Conservation (phyloP, 257 asterid genomes). For the Penstemon eatonii region DNA sequence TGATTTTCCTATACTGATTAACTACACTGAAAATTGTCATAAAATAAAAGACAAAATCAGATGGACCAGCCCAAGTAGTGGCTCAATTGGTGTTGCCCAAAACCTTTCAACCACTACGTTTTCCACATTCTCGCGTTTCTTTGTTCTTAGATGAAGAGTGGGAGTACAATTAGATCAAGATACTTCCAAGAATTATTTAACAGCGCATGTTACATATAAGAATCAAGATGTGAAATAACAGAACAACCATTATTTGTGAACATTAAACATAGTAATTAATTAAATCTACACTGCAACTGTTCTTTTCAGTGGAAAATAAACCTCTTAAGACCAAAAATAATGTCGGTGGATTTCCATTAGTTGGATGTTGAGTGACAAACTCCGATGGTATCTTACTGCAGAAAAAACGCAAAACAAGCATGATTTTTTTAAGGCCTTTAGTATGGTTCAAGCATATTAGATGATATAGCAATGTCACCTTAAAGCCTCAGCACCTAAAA, state of each 20-base stretch:
- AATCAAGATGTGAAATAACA: background rate
- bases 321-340: constrained; percentile 80
- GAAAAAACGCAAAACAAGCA: constrained; percentile 27
- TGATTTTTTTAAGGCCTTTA: constrained; percentile 15
- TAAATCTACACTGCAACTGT: background rate
- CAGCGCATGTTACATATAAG: constrained; percentile 14
- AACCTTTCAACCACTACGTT: constrained; percentile 8
- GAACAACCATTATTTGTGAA: constrained; percentile 14
- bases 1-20: background rate
- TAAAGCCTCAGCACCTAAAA: constrained; percentile 94
- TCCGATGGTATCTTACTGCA: constrained; percentile 96
- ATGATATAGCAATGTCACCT: constrained; percentile 50
- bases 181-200: constrained; percentile 17
- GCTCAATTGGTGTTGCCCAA: background rate
- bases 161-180: constrained; percentile 6
- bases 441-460: background rate
- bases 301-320: constrained; percentile 30
- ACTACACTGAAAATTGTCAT: background rate
- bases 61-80: constrained; percentile 16
- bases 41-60: constrained; percentile 12
- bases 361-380: constrained; percentile 89
- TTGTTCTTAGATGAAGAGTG: constrained; percentile 9
- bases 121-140: background rate
- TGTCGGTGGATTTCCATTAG: constrained; percentile 95
- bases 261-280: background rate